Conservation (phyloP, 1,284 basidiomycete genomes). For the Cutaneotrichosporon sp. region DNA sequence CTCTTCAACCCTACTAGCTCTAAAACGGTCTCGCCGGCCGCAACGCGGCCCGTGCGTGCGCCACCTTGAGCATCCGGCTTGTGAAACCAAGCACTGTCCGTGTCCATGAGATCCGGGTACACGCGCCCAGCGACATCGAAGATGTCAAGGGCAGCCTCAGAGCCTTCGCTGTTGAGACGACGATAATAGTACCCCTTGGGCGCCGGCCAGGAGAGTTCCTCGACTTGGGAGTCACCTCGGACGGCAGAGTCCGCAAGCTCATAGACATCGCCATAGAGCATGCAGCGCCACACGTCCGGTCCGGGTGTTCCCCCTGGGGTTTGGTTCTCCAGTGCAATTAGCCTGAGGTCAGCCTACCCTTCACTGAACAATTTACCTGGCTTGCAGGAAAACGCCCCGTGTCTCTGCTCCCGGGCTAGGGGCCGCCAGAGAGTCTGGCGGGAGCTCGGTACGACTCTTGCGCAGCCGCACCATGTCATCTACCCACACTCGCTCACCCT, state of each 20-base stretch:
- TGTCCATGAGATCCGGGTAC: conserved; percentile 37
- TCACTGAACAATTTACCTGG: conserved; percentile 23
- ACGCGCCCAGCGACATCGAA: conserved; percentile 39
- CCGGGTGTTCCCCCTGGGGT: not conserved
- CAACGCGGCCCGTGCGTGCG: not conserved
- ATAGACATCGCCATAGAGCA: conserved; percentile 37
- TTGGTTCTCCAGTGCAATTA: conserved; percentile 3
- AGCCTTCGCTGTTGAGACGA: conserved; percentile 25
- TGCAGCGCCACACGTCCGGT: conserved; percentile 24
- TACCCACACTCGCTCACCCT: conserved; percentile 78
- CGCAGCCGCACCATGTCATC: conserved; percentile 72
- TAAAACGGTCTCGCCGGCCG: not conserved
- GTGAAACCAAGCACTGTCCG: conserved; percentile 8
- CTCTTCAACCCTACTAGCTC: conserved; percentile 3
- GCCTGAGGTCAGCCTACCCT: not conserved
- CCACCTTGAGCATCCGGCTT: not conserved
- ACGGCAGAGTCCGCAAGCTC: conserved; percentile 17
- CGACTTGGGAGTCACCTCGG: too few species aligned
- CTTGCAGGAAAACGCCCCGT: conserved; percentile 28
- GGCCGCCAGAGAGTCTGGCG: conserved; percentile 14
- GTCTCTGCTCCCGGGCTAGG: conserved; percentile 21
- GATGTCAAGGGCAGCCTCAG: conserved; percentile 33
- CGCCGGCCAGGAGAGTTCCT: conserved; percentile 2
- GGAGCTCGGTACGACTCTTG: conserved; percentile 25
- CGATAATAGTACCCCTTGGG: conserved; percentile 27